Conservation (phyloP, 2,329 filamentous ascomycete genomes). For the Calonectria montana region DNA sequence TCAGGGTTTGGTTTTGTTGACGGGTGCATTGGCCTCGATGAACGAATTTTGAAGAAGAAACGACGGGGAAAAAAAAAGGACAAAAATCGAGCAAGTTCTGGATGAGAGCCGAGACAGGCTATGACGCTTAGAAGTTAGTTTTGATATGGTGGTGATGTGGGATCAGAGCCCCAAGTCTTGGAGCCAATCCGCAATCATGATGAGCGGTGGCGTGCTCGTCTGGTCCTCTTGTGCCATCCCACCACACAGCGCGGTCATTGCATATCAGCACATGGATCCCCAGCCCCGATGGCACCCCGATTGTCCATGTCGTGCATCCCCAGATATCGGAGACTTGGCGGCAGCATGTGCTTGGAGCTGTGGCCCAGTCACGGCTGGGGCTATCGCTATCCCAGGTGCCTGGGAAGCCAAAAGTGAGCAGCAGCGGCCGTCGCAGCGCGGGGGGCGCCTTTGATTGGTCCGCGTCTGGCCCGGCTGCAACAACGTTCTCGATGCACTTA, state of each 20-base stretch:
- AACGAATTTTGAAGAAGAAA: not conserved
- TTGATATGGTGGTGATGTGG: not conserved
- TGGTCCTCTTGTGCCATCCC: constrained; percentile 24
- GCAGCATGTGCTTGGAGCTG: not conserved
- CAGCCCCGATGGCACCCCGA: not conserved
- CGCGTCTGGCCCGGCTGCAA: not conserved
- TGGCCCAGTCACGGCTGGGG: not conserved
- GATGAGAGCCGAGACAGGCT: not conserved
- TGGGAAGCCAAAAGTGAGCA: not conserved
- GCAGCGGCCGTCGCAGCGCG: not conserved
- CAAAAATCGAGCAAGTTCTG: not conserved
- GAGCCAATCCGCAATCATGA: constrained; percentile 15
- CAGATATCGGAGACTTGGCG: constrained; percentile 7
- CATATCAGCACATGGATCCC: constrained; percentile 5
- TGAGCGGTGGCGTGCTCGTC: constrained; percentile 18
- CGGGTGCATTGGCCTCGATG: constrained; percentile 1
- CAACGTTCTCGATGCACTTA: not conserved
- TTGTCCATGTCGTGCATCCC: not conserved
- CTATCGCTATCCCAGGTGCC: not conserved
- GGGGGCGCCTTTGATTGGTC: not conserved
- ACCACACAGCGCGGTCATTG: not conserved
- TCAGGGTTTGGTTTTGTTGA: not conserved
- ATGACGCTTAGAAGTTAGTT: not conserved
- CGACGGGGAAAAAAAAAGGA: not conserved
- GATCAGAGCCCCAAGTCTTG: not conserved